phyloP scores from a whole-genome alignment of 495 filamentous ascomycete genomes.

The Talaromyces stipitatus region DNA sequence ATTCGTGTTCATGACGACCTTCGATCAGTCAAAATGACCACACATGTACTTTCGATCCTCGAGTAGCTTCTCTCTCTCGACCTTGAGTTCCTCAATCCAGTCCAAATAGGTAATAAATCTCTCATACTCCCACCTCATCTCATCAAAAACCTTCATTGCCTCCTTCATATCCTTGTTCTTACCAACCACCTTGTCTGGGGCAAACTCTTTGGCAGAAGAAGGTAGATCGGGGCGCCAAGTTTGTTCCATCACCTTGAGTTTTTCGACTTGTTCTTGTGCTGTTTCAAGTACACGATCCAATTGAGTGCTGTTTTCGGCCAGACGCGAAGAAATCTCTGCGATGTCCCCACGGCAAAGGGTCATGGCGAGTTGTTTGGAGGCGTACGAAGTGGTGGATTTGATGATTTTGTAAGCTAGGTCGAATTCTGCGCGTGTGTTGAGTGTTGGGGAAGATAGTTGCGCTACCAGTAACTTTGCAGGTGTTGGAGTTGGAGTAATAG shows the following conservation, averaged over 20 bases:
- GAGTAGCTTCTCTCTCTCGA: background rate
- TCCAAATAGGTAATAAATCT: background rate
- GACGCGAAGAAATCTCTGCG: background rate
- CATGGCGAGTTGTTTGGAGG: background rate
- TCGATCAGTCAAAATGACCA: background rate
- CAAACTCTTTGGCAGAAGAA: background rate
- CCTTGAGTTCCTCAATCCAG: background rate
- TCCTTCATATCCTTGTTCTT: background rate
- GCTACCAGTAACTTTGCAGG: background rate
- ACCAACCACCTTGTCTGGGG: background rate
- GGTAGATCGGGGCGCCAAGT: background rate
- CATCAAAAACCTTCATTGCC: background rate
- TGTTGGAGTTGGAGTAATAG: background rate
- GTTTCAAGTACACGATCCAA: background rate
- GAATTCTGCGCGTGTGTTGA: background rate
- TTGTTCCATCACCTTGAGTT: background rate
- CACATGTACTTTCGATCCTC: conserved; percentile 4
- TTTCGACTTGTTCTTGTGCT: background rate
- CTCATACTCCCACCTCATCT: background rate
- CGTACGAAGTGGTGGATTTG: background rate
- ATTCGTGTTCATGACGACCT: too few relatives aligned
- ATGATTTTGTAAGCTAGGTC: background rate
- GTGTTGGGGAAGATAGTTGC: background rate
- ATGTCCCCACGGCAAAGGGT: background rate
- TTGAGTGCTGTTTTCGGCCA: background rate